These are phyloP conservation scores for Echium plantagineum DNA, from an alignment of 257 asterid species.

Conservation along the genomic window DNA sequence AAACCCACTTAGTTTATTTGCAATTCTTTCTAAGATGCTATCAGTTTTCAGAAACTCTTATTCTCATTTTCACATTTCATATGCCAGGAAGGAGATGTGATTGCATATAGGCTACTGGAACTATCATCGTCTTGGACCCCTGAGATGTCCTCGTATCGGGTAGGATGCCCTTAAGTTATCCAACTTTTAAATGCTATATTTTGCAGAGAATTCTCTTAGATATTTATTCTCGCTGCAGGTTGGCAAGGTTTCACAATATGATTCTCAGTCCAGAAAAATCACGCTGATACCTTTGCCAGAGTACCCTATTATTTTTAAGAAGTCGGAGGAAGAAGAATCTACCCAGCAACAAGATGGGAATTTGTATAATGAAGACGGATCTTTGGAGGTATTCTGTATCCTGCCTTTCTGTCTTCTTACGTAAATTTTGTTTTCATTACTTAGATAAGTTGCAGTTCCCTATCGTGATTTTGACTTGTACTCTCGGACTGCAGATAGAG, in stretches of 20 bases:
- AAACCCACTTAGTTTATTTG: neutral
- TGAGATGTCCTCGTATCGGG: slow-evolving; percentile 66
- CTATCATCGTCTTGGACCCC: slow-evolving; percentile 94
- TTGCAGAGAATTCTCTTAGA: slow-evolving; percentile 4
- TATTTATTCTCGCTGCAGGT: slow-evolving; percentile 34
- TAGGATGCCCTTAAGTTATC: slow-evolving; percentile 18
- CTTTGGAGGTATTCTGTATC: slow-evolving; percentile 51
- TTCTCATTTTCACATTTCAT: neutral
- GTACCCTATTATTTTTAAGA: slow-evolving; percentile 39
- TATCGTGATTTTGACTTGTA: neutral
- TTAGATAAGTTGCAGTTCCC: neutral
- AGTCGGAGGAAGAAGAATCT: slow-evolving; percentile 36
- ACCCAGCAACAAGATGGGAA: slow-evolving; percentile 31
- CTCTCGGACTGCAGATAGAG: slow-evolving; percentile 40
- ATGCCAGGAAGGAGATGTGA: slow-evolving; percentile 77
- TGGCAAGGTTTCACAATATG: slow-evolving; percentile 57
- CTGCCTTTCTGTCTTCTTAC: neutral
- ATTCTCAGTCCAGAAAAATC: slow-evolving; percentile 33
- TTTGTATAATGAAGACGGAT: slow-evolving; percentile 71
- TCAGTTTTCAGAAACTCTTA: neutral
- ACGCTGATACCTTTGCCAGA: slow-evolving; percentile 51
- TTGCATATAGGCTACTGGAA: slow-evolving; percentile 72
- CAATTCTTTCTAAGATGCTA: neutral
- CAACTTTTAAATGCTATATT: slow-evolving; percentile 7
- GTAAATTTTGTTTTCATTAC: neutral